phyloP scores from a whole-genome alignment of 2,329 filamentous ascomycete species.

The Microdochium trichocladiopsis region DNA sequence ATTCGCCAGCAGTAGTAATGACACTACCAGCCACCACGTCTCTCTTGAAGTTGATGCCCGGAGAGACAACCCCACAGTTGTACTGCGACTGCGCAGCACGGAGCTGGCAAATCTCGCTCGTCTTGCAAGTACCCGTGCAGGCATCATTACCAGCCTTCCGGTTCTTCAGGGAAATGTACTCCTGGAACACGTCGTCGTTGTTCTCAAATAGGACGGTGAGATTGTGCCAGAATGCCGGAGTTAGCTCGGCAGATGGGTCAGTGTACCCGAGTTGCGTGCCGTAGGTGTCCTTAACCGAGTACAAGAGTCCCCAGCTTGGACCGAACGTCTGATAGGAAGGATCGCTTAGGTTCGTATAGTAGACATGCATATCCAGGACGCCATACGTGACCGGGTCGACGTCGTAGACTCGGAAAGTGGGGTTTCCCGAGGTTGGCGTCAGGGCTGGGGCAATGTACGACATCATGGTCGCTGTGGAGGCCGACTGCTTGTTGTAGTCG shows the following conservation, averaged over 20 bases:
- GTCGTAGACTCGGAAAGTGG: constrained; percentile 22
- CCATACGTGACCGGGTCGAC: constrained; percentile 23
- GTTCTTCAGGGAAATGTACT: constrained; percentile 27
- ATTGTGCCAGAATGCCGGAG: constrained; percentile 34
- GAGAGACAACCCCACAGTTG: constrained; percentile 17
- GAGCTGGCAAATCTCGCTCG: constrained; percentile 25
- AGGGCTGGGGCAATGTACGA: constrained; percentile 22
- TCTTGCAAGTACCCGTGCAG: constrained; percentile 25
- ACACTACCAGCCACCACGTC: background rate
- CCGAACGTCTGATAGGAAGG: constrained; percentile 13
- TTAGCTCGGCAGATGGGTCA: background rate
- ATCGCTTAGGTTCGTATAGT: constrained; percentile 17
- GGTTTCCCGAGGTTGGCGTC: constrained; percentile 22
- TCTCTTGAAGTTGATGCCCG: background rate
- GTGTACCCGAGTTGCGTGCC: background rate
- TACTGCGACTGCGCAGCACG: constrained; percentile 27
- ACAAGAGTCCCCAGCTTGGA: background rate
- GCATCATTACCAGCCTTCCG: constrained; percentile 18
- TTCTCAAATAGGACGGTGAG: constrained; percentile 28
- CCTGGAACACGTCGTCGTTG: constrained; percentile 25
- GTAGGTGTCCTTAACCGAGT: background rate
- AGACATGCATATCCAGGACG: constrained; percentile 20
- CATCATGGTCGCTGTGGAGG: constrained; percentile 15
- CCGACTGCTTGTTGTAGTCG: constrained; percentile 13
- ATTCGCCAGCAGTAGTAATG: background rate